Base-by-base conservation (phyloP, 495 filamentous ascomycete genomes). In the Penicillium malachiteum region DNA sequence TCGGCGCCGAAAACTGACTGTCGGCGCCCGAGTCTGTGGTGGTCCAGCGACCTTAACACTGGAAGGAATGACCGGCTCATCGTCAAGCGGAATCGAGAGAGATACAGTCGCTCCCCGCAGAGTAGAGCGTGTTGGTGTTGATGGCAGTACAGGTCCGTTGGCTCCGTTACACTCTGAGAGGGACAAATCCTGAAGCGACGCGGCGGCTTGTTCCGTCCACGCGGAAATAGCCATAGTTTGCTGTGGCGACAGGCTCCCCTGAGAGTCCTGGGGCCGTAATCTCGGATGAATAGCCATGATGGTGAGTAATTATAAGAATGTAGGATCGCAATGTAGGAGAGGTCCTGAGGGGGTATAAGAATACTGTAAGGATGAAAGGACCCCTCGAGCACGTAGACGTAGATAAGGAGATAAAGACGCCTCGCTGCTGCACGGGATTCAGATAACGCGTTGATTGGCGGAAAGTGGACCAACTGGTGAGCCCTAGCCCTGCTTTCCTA, bases 81-180 rank as follows among this genome's bases (percentile, higher is more conserved):
- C 79, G 57, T 81, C 79, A 21, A 81, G 70, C 1, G 80, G 79
- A 33, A 83, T 81, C 7, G 78, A 71, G 43, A 83, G 60, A 11
- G 75, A 61, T 26, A 73, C 67, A 14, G 75, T 70, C 10, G 73
- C 59, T 14, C 77, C 77, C 14, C 73, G 73, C n/a, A 52, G 44
- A 72, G 48, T 41, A 26, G 58, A 60, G n/a, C 66, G 65, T n/a
- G 58, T 55, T 7, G 66, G 60, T 17, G 65, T 65, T 9, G 69
- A 53, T 7, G 62, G 47, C 10, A 52, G 51, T 3, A 48, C 50
- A 13, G 65, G 17, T 10, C 58, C 50, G 31, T 45, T 50, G 30
- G 59, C 37, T 2, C 58, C 54, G 21, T 46, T 43, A 3, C 69
- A 52, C 9, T 76, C 75, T 11, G 72, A 72, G 5, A 81, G 55